Base-by-base conservation (phyloP, 78 protist genomes). In the Anaeramoeba flamelloides region DNA sequence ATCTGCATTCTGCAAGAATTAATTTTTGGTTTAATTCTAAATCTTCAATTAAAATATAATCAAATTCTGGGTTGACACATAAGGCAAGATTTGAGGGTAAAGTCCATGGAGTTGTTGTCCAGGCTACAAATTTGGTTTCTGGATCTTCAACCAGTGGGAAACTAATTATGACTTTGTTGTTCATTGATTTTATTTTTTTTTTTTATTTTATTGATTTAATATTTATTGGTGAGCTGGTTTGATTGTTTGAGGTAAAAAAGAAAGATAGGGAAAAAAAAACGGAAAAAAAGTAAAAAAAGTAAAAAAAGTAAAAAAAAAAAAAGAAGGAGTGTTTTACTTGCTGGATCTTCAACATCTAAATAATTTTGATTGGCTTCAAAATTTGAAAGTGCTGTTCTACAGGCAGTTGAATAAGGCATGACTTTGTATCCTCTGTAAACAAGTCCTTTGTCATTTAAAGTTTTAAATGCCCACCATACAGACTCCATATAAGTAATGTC, bases 71-170 rank as follows among this genome's bases (percentile, higher is more conserved):
- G 89, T 92, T 77, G 77, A 93, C 96, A 81, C 90, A 86, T 26
- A 92, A n/a, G 8, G 91, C 98, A 30, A 97, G 84, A 89, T 97
- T 97, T 76, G 92, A 84, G 26, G 99, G 99, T 17, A 97, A 88
- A 0, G n/a, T n/a, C 99, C 99, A 98, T 33, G 99, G 99, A 0
- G 99, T 98, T 32, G 99, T 98, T 3, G 99, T 98, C 99, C 99
- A 98, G 26, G 98, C 99, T 3, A 96, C 76, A 22, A 95, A 38
- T 8, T 38, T 0, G n/a, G n/a, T 88, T 0, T 79, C 89, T 17
- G 85, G 74, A 17, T 84, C 90, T 30, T 82, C 87, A 4, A 79
- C 87, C 17, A 88, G 77, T 33, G 91, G 91, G 87, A 92, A 88
- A 74, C 84, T 31, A 76, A 85, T 79, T 37, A 65, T 74, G 4